Conservation (phyloP, 768 basidiomycete genomes). For the Lenzites betulinus region DNA sequence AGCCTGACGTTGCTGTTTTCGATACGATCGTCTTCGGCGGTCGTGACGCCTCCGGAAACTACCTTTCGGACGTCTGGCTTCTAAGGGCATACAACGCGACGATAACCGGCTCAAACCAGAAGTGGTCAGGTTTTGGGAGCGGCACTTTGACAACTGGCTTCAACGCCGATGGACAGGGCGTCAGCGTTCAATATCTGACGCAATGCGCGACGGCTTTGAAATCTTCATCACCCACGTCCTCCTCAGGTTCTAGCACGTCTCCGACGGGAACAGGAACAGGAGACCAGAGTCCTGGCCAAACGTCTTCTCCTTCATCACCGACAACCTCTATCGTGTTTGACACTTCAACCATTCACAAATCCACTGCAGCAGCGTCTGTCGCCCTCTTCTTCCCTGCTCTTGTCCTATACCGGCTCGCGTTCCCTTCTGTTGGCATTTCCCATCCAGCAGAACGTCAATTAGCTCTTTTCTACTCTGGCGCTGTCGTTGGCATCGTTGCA, state of each 20-base stretch:
- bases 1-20: constrained; percentile 46
- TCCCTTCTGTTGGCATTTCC: constrained; percentile 36
- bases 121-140: constrained; percentile 66
- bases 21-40: constrained; percentile 84
- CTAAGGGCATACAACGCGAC: constrained; percentile 70
- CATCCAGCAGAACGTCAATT: constrained; percentile 21
- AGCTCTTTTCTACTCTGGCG: constrained; percentile 38
- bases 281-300: not conserved
- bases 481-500: constrained; percentile 44
- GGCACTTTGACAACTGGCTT: constrained; percentile 64
- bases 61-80: constrained; percentile 78
- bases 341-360: constrained; percentile 49
- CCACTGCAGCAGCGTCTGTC: constrained; percentile 50
- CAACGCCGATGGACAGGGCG: constrained; percentile 68
- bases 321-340: constrained; percentile 32
- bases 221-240: not conserved
- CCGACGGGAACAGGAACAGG: not conserved
- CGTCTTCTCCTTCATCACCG: constrained; percentile 6
- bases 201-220: constrained; percentile 53
- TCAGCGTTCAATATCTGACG: constrained; percentile 57
- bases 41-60: constrained; percentile 61
- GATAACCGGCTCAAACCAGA: constrained; percentile 52
- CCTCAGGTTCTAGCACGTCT: not conserved
- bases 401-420: constrained; percentile 44
- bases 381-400: constrained; percentile 46